Percentiles rank a stretch among this genome's conserved stretches.
These are phyloP conservation scores for Diacronema lutheri DNA, from an alignment of 78 protist genomes.

Conservation along the genomic window DNA sequence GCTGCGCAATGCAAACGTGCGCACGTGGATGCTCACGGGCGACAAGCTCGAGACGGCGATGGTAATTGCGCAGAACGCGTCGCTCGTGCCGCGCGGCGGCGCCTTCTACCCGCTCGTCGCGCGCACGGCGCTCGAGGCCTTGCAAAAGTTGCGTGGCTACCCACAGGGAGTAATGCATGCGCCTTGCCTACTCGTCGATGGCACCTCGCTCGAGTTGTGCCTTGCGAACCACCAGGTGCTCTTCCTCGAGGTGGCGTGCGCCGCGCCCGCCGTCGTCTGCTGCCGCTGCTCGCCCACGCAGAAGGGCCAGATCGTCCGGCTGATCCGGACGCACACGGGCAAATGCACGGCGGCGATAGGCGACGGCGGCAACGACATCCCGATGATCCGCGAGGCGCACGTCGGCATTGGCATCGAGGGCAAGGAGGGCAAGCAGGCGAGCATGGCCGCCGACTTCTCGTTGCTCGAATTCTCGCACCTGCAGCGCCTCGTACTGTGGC, in stretches of 20 bases:
- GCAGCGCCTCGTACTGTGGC: slow-evolving; percentile 80
- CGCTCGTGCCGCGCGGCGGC: slow-evolving; percentile 66
- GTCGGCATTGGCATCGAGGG: slow-evolving; percentile 98
- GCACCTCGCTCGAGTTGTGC: slow-evolving; percentile 72
- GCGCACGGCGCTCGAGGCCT: slow-evolving; percentile 39
- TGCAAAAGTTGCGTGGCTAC: slow-evolving; percentile 55
- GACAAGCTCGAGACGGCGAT: slow-evolving; percentile 81
- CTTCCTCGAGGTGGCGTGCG: slow-evolving; percentile 68
- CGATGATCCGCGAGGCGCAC: slow-evolving; percentile 97
- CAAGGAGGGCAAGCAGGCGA: slow-evolving; percentile 96
- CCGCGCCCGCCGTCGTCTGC: slow-evolving; percentile 85
- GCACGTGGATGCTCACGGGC: slow-evolving; percentile 96
- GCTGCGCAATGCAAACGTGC: slow-evolving; percentile 82
- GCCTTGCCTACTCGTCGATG: slow-evolving; percentile 80
- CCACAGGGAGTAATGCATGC: neutral
- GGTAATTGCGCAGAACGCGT: slow-evolving; percentile 82
- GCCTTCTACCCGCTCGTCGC: slow-evolving; percentile 53
- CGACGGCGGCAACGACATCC: slow-evolving; percentile 98
- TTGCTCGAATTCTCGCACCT: slow-evolving; percentile 80
- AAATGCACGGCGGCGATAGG: slow-evolving; percentile 83
- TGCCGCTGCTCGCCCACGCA: slow-evolving; percentile 95
- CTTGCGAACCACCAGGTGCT: slow-evolving; percentile 49
- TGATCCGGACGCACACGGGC: slow-evolving; percentile 21
- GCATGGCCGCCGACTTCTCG: slow-evolving; percentile 95
- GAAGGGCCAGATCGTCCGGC: slow-evolving; percentile 62